phyloP scores from a whole-genome alignment of 176 grass and related monocot species.

The Cocos nucifera region DNA sequence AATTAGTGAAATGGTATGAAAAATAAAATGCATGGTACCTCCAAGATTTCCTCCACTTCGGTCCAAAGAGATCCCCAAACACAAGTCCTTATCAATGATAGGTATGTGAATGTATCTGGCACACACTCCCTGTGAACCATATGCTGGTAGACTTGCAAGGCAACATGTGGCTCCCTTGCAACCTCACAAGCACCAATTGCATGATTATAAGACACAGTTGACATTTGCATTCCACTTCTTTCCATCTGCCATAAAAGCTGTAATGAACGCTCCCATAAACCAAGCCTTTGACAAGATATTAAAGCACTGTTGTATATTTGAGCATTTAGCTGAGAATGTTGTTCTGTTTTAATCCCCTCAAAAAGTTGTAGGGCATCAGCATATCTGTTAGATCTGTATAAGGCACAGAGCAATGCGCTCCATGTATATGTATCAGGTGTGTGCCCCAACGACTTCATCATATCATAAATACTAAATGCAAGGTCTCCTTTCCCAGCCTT shows the following conservation, averaged over 20 bases:
- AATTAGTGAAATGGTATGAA: background rate
- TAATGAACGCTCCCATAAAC: conserved; percentile 71
- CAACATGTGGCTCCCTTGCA: conserved; percentile 56
- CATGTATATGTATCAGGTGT: conserved; percentile 80
- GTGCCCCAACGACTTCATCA: conserved; percentile 46
- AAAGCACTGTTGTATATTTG: conserved; percentile 73
- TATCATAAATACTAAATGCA: conserved; percentile 74
- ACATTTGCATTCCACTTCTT: conserved; percentile 46
- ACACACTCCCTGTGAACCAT: conserved; percentile 49
- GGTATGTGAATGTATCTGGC: conserved; percentile 72
- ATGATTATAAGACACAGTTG: conserved; percentile 71
- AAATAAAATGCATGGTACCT: conserved; percentile 40
- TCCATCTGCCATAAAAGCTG: conserved; percentile 90
- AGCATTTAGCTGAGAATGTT: conserved; percentile 29
- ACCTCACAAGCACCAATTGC: conserved; percentile 78
- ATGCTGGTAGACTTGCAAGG: conserved; percentile 53
- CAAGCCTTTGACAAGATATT: conserved; percentile 76
- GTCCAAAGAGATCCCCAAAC: conserved; percentile 87
- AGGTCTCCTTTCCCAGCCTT: conserved; percentile 68
- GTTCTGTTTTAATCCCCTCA: conserved; percentile 46
- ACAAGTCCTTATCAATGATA: conserved; percentile 77
- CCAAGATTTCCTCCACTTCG: conserved; percentile 59
- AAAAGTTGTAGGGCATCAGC: conserved; percentile 62
- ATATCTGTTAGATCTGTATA: conserved; percentile 62
- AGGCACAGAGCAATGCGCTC: conserved; percentile 57